Percentiles rank a stretch among this genome's conserved stretches.
Conservation (phyloP, 345 rosid species). For the Cardamine resedifolia region DNA sequence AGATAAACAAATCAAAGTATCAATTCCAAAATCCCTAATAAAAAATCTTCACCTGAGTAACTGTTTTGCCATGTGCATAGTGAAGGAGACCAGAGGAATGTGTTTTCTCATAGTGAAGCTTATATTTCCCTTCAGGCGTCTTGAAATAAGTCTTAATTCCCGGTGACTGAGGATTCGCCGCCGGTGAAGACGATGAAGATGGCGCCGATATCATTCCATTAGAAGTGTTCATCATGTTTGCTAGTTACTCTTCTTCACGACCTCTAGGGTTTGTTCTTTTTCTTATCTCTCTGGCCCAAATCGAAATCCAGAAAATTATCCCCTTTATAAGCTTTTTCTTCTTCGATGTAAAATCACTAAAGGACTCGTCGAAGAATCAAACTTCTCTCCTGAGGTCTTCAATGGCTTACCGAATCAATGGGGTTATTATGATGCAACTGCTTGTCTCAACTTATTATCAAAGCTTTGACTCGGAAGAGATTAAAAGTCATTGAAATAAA, state of each 20-base stretch:
- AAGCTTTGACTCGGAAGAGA: constrained; percentile 7
- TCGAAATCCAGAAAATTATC: not conserved
- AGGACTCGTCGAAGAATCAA: constrained; percentile 11
- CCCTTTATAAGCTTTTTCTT: not conserved
- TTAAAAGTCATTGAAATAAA: constrained; percentile 42
- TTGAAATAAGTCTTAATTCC: constrained; percentile 97
- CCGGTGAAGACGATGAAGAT: constrained; percentile 62
- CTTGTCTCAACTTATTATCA: constrained; percentile 19
- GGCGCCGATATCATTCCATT: constrained; percentile 93
- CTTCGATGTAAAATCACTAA: constrained; percentile 17
- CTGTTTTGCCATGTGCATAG: constrained; percentile 95
- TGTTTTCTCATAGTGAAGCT: constrained; percentile 95
- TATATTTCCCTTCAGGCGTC: constrained; percentile 96
- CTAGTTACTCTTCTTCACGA: constrained; percentile 13
- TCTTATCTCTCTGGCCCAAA: constrained; percentile 3
- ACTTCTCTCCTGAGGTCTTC: constrained; percentile 38
- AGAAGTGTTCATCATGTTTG: constrained; percentile 62
- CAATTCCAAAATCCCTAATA: not conserved
- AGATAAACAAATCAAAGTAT: constrained; percentile 7
- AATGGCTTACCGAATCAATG: constrained; percentile 56
- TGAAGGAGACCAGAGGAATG: constrained; percentile 94
- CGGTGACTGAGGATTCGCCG: constrained; percentile 79
- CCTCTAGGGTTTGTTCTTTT: constrained; percentile 38
- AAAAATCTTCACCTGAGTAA: constrained; percentile 68
- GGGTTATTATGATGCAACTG: constrained; percentile 37